Percentiles rank a stretch among this genome's conserved stretches.
Evolutionary conservation across 345 rosid species (phyloP).

Genomic region (Chamaenerion angustifolium): DNA sequence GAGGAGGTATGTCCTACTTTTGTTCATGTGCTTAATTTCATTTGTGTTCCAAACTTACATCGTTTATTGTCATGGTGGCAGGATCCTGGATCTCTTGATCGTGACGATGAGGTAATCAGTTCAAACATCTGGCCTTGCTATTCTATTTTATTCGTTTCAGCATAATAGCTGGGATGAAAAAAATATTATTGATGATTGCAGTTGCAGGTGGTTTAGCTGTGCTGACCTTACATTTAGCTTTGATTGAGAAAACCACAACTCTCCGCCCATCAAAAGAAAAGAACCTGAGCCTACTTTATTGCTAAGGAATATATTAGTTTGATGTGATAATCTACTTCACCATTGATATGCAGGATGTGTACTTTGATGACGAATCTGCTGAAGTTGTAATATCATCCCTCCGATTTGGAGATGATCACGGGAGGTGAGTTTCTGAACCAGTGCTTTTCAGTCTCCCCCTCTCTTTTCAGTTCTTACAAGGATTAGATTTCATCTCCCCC

Average conservation of each 20-base stretch:
- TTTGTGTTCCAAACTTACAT: background rate
- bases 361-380: slow-evolving; percentile 85
- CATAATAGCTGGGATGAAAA: background rate
- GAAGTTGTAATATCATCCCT: slow-evolving; percentile 86
- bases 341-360: slow-evolving; percentile 49
- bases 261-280: too few relatives aligned
- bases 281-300: too few relatives aligned
- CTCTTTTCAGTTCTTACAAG: too few relatives aligned
- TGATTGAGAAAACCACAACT: too few relatives aligned
- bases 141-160: background rate
- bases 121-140: background rate
- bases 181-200: too few relatives aligned
- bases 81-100: slow-evolving; percentile 59
- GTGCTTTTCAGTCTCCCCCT: too few relatives aligned
- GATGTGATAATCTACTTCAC: too few relatives aligned
- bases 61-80: slow-evolving; percentile 16
- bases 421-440: slow-evolving; percentile 33
- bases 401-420: slow-evolving; percentile 91
- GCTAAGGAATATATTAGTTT: too few relatives aligned
- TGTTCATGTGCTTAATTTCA: too few relatives aligned
- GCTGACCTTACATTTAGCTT: too few relatives aligned
- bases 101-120: slow-evolving; percentile 58
- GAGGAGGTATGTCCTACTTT: slow-evolving; percentile 30
- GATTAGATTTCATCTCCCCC: too few relatives aligned
- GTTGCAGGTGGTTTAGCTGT: too few relatives aligned